A percentile compares a stretch with the other conserved stretches of the same genome.
These are phyloP conservation scores for Leccinum colubrinum DNA, from an alignment of 1,284 basidiomycete genomes.

Conservation along the genomic window DNA sequence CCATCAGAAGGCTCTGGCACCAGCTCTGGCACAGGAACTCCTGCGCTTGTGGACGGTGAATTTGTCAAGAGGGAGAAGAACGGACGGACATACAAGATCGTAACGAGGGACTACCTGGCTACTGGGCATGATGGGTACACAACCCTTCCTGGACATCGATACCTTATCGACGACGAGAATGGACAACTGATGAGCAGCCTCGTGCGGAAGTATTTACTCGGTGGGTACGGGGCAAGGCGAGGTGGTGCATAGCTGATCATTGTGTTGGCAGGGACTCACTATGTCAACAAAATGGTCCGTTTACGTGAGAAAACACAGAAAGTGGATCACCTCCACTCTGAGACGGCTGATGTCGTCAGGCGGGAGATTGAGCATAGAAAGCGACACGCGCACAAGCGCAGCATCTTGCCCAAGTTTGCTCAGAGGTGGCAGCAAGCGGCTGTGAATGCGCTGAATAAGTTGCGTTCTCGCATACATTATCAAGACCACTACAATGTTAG, in stretches of 20 bases:
- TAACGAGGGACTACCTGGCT: conserved; percentile 77
- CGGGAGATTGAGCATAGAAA: conserved; percentile 39
- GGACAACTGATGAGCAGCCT: conserved; percentile 82
- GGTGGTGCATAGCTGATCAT: conserved; percentile 1
- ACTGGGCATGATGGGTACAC: conserved; percentile 81
- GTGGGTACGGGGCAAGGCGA: conserved; percentile 39
- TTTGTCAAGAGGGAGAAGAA: conserved; percentile 52
- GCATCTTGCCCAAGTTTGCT: conserved; percentile 27
- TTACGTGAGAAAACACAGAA: conserved; percentile 29
- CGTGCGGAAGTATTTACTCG: conserved; percentile 84
- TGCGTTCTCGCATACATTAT: conserved; percentile 53
- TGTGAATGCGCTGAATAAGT: conserved; percentile 43
- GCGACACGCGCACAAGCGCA: conserved; percentile 9
- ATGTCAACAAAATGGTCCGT: conserved; percentile 60
- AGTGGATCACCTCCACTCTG: conserved; percentile 36
- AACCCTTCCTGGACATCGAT: conserved; percentile 63
- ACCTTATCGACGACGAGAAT: conserved; percentile 83
- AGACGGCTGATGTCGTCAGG: conserved; percentile 43
- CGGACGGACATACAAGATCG: conserved; percentile 69
- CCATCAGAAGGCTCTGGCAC: conserved; percentile 37
- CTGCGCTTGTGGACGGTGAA: conserved; percentile 46
- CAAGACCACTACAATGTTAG: conserved; percentile 61
- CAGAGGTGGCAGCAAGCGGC: conserved; percentile 51
- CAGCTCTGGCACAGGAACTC: conserved; percentile 39
- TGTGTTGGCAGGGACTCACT: conserved; percentile 53